A percentile compares a stretch with the other conserved stretches of the same genome.
phyloP scores from a whole-genome alignment of 495 filamentous ascomycete genomes.

The Penicillium tannophilum region DNA sequence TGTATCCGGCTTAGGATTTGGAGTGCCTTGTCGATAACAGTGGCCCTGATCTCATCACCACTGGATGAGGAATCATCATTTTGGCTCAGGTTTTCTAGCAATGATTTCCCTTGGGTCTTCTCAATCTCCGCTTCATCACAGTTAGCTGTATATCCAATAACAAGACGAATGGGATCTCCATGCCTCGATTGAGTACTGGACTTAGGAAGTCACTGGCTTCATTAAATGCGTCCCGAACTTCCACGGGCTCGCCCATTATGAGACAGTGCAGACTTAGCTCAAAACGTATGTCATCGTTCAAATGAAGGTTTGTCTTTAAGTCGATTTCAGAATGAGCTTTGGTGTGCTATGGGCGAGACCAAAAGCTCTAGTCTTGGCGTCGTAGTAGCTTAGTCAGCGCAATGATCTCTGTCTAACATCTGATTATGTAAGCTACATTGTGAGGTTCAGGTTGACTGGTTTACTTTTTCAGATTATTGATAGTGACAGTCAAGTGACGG shows the following conservation, averaged over 20 bases:
- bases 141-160: constrained; percentile 32
- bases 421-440: background rate
- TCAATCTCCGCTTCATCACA: constrained; percentile 40
- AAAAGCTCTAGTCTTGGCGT: constrained; percentile 4
- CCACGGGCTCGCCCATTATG: constrained; percentile 35
- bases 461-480: background rate
- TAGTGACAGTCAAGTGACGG: too few relatives aligned
- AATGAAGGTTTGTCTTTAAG: background rate
- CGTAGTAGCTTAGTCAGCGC: background rate
- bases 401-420: too few relatives aligned
- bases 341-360: constrained; percentile 1
- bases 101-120: constrained; percentile 35
- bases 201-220: constrained; percentile 42
- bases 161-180: constrained; percentile 21
- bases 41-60: constrained; percentile 23
- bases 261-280: background rate
- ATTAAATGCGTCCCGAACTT: constrained; percentile 36
- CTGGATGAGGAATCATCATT: background rate
- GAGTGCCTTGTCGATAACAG: constrained; percentile 42
- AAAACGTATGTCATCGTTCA: background rate
- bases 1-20: constrained; percentile 41
- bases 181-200: constrained; percentile 49
- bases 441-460: background rate
- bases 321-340: constrained; percentile 4
- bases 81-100: constrained; percentile 40